Percentiles rank a stretch among this genome's conserved stretches.
phyloP scores from a whole-genome alignment of 148 eudicot species.

The Heliamphora exappendiculata region DNA sequence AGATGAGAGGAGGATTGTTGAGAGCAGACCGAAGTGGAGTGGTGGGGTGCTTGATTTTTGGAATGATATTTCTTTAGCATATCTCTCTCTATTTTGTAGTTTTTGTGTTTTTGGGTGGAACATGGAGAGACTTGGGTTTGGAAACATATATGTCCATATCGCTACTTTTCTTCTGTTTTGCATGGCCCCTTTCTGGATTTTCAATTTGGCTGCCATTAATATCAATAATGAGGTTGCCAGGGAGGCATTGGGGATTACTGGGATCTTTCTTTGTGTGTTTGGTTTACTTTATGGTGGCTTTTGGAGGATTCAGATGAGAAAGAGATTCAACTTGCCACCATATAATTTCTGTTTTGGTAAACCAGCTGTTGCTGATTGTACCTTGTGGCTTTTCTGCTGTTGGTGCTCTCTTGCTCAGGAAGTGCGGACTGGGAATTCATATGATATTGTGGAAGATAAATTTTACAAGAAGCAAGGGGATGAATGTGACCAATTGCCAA shows the following conservation, averaged over 20 bases:
- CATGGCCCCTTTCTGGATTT: constrained; percentile 84
- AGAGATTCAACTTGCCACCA: constrained; percentile 70
- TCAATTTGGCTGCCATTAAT: constrained; percentile 81
- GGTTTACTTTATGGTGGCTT: constrained; percentile 92
- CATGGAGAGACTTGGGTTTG: constrained; percentile 92
- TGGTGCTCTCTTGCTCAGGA: constrained; percentile 99
- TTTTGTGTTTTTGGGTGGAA: constrained; percentile 98
- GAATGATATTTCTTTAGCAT: constrained; percentile 78
- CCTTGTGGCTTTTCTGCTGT: constrained; percentile 84
- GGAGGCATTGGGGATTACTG: constrained; percentile 60
- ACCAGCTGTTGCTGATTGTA: constrained; percentile 62
- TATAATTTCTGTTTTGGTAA: constrained; percentile 56
- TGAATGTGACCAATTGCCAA: constrained; percentile 22
- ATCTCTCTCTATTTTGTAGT: constrained; percentile 67
- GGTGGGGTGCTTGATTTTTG: constrained; percentile 85
- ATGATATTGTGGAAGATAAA: constrained; percentile 65
- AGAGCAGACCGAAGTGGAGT: constrained; percentile 55
- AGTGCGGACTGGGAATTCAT: constrained; percentile 73
- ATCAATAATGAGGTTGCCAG: constrained; percentile 54
- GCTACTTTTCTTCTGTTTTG: constrained; percentile 87
- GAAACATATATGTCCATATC: constrained; percentile 88
- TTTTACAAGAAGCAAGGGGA: constrained; percentile 37
- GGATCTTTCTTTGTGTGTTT: constrained; percentile 65
- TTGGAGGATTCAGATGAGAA: constrained; percentile 96
- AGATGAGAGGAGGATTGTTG: constrained; percentile 41